Percentiles rank a stretch among this genome's conserved stretches.
These are phyloP conservation scores for Ensete glaucum DNA, from an alignment of 176 grass and related monocot species.

Conservation along the genomic window DNA sequence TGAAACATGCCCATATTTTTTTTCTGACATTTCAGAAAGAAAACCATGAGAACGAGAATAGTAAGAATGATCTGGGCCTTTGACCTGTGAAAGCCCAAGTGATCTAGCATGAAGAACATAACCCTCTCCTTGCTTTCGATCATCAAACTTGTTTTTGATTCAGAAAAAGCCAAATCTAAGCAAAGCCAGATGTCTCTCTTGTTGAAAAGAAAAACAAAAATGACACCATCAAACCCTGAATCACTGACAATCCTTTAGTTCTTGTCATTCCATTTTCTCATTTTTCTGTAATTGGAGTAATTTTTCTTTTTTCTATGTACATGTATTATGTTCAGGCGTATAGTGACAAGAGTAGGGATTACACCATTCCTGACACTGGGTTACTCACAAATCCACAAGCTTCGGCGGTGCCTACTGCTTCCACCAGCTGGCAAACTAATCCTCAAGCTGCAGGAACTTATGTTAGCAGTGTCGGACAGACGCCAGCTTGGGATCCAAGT, in stretches of 20 bases:
- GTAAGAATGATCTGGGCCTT: neutral
- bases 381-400: constrained; percentile 32
- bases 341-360: constrained; percentile 93
- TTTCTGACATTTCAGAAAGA: constrained; percentile 2
- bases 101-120: no score
- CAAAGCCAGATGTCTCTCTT: no score
- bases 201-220: no score
- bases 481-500: constrained; percentile 37
- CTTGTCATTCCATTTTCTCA: neutral
- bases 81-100: no score
- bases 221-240: no score
- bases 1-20: no score
- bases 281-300: neutral
- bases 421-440: constrained; percentile 50
- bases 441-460: constrained; percentile 30
- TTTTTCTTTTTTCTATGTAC: neutral
- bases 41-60: constrained; percentile 13
- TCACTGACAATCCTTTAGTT: neutral
- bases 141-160: no score
- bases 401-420: constrained; percentile 27
- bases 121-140: no score
- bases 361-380: constrained; percentile 53
- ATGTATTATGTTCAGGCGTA: constrained; percentile 45
- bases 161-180: no score
- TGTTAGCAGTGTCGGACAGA: constrained; percentile 26